Base-by-base conservation (phyloP, 192 early-diverging fungal genomes). In the Coemansia umbellata region DNA sequence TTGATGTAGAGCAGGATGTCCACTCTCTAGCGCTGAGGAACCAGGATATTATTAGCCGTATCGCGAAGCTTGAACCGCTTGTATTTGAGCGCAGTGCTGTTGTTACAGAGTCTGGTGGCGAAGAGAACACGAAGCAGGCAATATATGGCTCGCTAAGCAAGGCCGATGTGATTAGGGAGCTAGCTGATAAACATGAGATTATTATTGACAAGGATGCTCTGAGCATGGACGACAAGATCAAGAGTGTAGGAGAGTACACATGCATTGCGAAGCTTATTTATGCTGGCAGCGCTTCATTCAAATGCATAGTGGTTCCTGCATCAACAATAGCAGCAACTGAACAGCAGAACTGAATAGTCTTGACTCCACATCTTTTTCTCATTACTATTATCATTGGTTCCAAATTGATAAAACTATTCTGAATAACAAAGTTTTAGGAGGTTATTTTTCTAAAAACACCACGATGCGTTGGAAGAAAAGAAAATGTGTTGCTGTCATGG, bases 201-300 rank as follows among this genome's bases (percentile, higher is more conserved):
- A 15, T 28, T 17, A 44, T 75, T 13, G 72, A 75, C 36, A 63
- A 63, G 49, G 60, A 63, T 2, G 56, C 72, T 22, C 49, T 75
- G 41, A 41, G 10, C 22, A 75, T 75, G 65, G 57, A 75, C 32
- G 72, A 75, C 37, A 75, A 75, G 57, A 75, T 75, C 49, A 75
- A 75, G 64, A 59, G 40, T 47, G 52, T 56, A 1, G 72, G 72
- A 40, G 60, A 75, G 43, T 75, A 68, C 48, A 60, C 37, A 2
- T 75, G 72, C 37, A 56, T 52, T 18, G 60, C 64, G 14, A 75
- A 75, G 50, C 72, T 75, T 39, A 57, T 64, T 17, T 75, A 75
- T 37, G 72, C 72, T 3, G 72, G 72, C 5, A 59, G 68, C 31
- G 60, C 65, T 19, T 60, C 72, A 10, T 54, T 75, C 48, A 56